Evolutionary conservation across 2,329 filamentous ascomycete genomes (phyloP), one percentile per base, ranked within the genome.

Genomic region (Tolypocladium album): DNA sequence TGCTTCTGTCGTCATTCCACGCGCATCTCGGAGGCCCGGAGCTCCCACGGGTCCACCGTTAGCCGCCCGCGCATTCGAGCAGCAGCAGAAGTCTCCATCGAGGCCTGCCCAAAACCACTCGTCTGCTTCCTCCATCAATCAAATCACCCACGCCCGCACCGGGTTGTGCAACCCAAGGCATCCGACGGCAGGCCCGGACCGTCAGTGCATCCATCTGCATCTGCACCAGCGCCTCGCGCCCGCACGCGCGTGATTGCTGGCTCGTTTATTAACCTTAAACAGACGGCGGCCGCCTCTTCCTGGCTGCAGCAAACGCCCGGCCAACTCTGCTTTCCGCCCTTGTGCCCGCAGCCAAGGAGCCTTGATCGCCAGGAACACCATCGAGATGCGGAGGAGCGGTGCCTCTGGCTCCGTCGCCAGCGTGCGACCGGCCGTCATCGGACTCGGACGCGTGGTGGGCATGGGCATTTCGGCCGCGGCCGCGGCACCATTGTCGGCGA

Each of bases 371-470:
- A 39, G n/a, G 9, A 27, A 22, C 36, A 24, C 11, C 5, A 3
- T 38, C 45, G 57, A 61, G 34, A 74, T 73, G 72, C 65, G 65
- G 56, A 68, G 60, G 50, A 64, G 66, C 45, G 60, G 60, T 56
- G 55, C 64, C 43, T 58, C 63, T 56, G 64, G 68, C 68, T 72
- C 73, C 63, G 73, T 78, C 61, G 72, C 71, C 64, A 72, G 73
- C 62, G 66, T 76, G 57, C 77, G 81, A 63, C 76, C 80, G 40
- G 75, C 77, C 61, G 73, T 83, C 59, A 72, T 86, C 50, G 80
- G 79, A 61, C 66, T 84, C 58, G 76, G 78, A 24, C 79, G 80
- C 63, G 68, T 81, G n/a, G 67, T 83, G 36, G 79, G 78, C 61
- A 71, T 79, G 59, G 75, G 78, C 61, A 65, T 84, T 34, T 77